These are phyloP conservation scores for Stagonosporopsis cucurbitacearum DNA, from an alignment of 2,329 filamentous ascomycete species.

Conservation along the genomic window DNA sequence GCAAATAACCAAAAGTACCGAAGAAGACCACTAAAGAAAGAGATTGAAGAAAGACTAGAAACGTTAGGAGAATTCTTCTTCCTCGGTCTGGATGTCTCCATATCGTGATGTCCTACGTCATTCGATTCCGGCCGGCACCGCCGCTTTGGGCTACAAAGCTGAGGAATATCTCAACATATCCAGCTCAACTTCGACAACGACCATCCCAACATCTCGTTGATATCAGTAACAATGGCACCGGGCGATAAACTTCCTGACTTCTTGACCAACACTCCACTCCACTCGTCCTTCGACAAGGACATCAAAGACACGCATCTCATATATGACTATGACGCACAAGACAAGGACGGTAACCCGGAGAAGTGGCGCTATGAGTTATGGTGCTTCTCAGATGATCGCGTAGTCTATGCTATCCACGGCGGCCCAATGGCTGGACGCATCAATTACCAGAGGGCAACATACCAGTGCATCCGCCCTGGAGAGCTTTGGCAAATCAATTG, in stretches of 20 bases:
- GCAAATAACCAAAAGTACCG: neutral
- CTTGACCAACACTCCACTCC: conserved; percentile 36
- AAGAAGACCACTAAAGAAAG: neutral
- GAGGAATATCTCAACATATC: neutral
- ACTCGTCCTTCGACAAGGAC: conserved; percentile 56
- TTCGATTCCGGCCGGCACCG: conserved; percentile 10
- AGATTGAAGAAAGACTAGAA: neutral
- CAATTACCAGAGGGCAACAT: conserved; percentile 62
- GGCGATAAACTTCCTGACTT: conserved; percentile 34
- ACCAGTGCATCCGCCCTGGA: conserved; percentile 64
- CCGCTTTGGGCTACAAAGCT: conserved; percentile 11
- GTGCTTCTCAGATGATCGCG: conserved; percentile 62
- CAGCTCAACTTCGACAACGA: neutral
- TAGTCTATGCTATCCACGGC: conserved; percentile 66
- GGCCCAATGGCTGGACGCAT: conserved; percentile 60
- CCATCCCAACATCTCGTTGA: neutral
- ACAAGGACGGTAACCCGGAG: conserved; percentile 57
- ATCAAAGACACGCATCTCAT: conserved; percentile 62
- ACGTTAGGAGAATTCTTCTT: conserved; percentile 1
- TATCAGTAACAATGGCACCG: conserved; percentile 24
- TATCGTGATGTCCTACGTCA: conserved; percentile 18
- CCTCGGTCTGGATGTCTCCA: neutral
- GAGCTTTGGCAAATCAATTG: conserved; percentile 68
- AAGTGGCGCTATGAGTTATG: conserved; percentile 69
- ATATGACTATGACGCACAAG: conserved; percentile 63